Conservation (phyloP, 352 stramenopile species). For the Phytophthora niederhauseri region DNA sequence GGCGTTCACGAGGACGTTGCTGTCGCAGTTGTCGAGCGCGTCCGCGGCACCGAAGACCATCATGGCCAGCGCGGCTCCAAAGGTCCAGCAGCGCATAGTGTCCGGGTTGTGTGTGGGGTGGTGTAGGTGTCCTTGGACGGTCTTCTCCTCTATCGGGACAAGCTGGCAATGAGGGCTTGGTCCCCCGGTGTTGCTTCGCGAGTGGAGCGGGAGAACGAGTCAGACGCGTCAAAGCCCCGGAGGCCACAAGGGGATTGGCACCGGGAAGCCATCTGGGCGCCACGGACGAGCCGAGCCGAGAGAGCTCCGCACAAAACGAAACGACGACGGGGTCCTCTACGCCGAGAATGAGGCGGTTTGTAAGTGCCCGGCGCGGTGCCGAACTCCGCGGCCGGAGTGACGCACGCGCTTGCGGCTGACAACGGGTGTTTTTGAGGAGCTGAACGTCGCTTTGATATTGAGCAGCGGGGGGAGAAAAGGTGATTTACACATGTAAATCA, state of each 20-base stretch:
- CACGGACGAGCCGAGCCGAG: no score
- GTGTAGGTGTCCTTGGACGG: slow-evolving; percentile 19
- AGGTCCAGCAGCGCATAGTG: slow-evolving; percentile 28
- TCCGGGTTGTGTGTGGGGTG: neutral
- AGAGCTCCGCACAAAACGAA: no score
- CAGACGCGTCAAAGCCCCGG: slow-evolving; percentile 7
- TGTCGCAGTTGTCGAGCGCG: slow-evolving; percentile 43
- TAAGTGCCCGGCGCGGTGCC: slow-evolving; percentile 1
- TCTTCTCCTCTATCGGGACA: slow-evolving; percentile 39
- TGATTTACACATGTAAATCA: no score
- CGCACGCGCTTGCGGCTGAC: no score
- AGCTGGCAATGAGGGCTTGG: slow-evolving; percentile 41
- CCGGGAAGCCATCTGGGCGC: slow-evolving; percentile 18
- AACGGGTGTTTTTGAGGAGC: no score
- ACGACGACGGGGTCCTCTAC: no score
- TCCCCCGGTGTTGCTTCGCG: slow-evolving; percentile 2
- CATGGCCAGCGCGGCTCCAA: slow-evolving; percentile 21
- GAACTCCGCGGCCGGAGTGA: no score
- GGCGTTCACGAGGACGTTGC: slow-evolving; percentile 50
- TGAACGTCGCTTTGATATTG: no score
- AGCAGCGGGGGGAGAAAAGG: no score
- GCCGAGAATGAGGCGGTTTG: no score
- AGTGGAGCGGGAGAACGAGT: slow-evolving; percentile 11
- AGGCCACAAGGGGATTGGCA: slow-evolving; percentile 18
- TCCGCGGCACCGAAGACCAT: slow-evolving; percentile 24